phyloP scores from a whole-genome alignment of 805 yeast species.

The Wickerhamiella occidentalis region DNA sequence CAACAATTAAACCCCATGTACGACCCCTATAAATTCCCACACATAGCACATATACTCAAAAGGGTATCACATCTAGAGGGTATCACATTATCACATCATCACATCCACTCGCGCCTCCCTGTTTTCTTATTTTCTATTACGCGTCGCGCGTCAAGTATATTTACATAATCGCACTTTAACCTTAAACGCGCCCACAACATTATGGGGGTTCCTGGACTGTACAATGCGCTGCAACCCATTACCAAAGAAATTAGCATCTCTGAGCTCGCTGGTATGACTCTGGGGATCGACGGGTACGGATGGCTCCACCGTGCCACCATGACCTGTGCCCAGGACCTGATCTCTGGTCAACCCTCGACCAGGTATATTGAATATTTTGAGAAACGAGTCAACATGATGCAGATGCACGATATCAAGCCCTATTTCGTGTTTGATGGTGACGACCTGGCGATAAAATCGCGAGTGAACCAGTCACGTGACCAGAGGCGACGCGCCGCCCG shows the following conservation, averaged over 20 bases:
- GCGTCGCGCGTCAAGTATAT: background rate
- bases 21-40: too few species aligned
- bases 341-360: conserved; percentile 53
- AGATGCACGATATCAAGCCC: conserved; percentile 59
- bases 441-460: conserved; percentile 61
- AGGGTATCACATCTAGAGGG: too few species aligned
- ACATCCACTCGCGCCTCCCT: too few species aligned
- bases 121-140: too few species aligned
- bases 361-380: conserved; percentile 50
- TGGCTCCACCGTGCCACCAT: conserved; percentile 88
- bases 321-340: conserved; percentile 73
- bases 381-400: conserved; percentile 53
- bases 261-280: conserved; percentile 54
- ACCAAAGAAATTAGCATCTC: conserved; percentile 48
- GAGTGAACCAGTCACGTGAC: conserved; percentile 56
- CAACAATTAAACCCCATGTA: too few species aligned
- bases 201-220: conserved; percentile 75
- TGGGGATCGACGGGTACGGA: conserved; percentile 93
- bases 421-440: conserved; percentile 93
- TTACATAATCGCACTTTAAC: background rate
- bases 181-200: background rate
- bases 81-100: too few species aligned
- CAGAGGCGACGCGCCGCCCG: conserved; percentile 43
- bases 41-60: too few species aligned
- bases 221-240: conserved; percentile 65